A percentile compares a stretch with the other conserved stretches of the same genome.
Conservation (phyloP, 2,329 filamentous ascomycete genomes). For the Chaetomiaceae sp. region DNA sequence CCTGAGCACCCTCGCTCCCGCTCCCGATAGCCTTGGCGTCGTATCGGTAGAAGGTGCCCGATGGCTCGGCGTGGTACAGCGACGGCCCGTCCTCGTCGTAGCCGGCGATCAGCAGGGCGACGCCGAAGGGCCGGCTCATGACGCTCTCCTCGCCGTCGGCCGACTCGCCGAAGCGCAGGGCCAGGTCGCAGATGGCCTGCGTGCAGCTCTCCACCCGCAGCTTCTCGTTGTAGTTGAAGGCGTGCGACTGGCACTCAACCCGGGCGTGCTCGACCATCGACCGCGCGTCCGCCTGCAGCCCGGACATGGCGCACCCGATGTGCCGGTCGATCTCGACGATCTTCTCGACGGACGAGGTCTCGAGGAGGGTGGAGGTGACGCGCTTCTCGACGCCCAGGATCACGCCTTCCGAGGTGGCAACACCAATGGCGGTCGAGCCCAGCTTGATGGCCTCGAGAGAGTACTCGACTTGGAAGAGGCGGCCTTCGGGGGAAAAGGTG, state of each 20-base stretch:
- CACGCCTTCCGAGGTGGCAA: constrained; percentile 90
- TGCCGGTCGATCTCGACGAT: constrained; percentile 99
- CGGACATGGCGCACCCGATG: constrained; percentile 98
- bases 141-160: constrained; percentile 97
- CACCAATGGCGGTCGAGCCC: constrained; percentile 94
- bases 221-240: constrained; percentile 96
- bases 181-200: constrained; percentile 96
- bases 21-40: constrained; percentile 98
- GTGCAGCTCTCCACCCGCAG: constrained; percentile 96
- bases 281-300: constrained; percentile 92
- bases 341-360: constrained; percentile 97
- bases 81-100: constrained; percentile 96
- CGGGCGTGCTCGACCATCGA: constrained; percentile 98
- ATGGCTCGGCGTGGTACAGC: constrained; percentile 96
- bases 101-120: constrained; percentile 91
- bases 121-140: constrained; percentile 96
- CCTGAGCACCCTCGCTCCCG: constrained; percentile 93
- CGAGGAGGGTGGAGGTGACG: constrained; percentile 93
- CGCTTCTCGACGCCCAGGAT: constrained; percentile 98
- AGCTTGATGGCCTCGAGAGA: constrained; percentile 99
- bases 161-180: constrained; percentile 91
- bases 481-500: constrained; percentile 99
- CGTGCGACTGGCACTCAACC: constrained; percentile 93
- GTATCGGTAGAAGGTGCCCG: constrained; percentile 97
- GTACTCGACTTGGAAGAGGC: constrained; percentile 99